Evolutionary conservation across 2,329 filamentous ascomycete genomes (phyloP).

Genomic region (Sordariomycetes sp.): DNA sequence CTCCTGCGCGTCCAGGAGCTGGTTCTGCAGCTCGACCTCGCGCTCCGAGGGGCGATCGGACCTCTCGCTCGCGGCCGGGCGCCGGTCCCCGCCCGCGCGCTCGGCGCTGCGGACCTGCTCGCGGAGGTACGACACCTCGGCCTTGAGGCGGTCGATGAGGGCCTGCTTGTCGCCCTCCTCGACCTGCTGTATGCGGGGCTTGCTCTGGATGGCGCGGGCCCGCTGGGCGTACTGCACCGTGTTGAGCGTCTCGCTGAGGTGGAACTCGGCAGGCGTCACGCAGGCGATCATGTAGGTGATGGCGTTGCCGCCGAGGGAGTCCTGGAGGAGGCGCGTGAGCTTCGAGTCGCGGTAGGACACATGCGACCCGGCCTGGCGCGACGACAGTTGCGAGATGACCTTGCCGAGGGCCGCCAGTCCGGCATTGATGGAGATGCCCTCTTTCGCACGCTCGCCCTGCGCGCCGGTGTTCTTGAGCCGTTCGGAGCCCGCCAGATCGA

Average conservation of each 20-base stretch:
- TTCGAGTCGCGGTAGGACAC: slow-evolving; percentile 98
- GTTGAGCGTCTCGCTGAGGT: slow-evolving; percentile 93
- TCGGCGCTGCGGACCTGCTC: slow-evolving; percentile 88
- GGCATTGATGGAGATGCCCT: slow-evolving; percentile 97
- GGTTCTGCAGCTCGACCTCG: slow-evolving; percentile 84
- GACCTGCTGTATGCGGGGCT: slow-evolving; percentile 86
- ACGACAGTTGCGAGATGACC: slow-evolving; percentile 95
- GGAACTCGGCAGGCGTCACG: slow-evolving; percentile 92
- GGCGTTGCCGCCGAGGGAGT: slow-evolving; percentile 90
- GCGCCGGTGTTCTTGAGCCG: slow-evolving; percentile 94
- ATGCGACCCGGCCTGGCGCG: slow-evolving; percentile 72
- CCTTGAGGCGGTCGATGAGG: slow-evolving; percentile 82
- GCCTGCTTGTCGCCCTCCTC: slow-evolving; percentile 87
- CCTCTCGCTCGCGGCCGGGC: slow-evolving; percentile 50
- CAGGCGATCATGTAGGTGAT: slow-evolving; percentile 99
- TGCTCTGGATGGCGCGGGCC: slow-evolving; percentile 92
- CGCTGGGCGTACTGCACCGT: slow-evolving; percentile 96
- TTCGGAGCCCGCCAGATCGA: slow-evolving; percentile 94
- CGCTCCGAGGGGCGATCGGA: slow-evolving; percentile 69
- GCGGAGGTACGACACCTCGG: slow-evolving; percentile 83
- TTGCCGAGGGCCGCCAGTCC: slow-evolving; percentile 91
- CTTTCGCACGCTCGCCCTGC: slow-evolving; percentile 83
- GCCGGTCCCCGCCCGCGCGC: slow-evolving; percentile 40
- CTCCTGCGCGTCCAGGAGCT: slow-evolving; percentile 83
- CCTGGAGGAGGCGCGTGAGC: slow-evolving; percentile 85